A percentile compares a stretch with the other conserved stretches of the same genome.
These are phyloP conservation scores for Talaromyces nanjingensis DNA, from an alignment of 495 filamentous ascomycete genomes.

Conservation along the genomic window DNA sequence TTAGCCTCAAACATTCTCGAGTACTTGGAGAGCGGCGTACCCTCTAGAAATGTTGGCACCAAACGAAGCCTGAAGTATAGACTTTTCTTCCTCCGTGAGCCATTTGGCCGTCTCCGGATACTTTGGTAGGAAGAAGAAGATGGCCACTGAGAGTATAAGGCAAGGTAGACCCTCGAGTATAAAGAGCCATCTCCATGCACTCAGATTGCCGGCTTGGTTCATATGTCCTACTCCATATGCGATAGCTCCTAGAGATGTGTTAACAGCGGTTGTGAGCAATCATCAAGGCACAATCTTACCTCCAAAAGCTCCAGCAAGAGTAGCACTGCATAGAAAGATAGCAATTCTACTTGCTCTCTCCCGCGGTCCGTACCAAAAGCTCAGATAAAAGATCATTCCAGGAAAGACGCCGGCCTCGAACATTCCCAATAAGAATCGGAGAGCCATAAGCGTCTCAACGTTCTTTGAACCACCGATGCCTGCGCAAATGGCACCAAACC, in stretches of 20 bases:
- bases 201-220: slow-evolving; percentile 39
- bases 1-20: not conserved
- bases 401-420: slow-evolving; percentile 43
- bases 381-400: slow-evolving; percentile 47
- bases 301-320: slow-evolving; percentile 54
- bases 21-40: slow-evolving; percentile 33
- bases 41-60: slow-evolving; percentile 35
- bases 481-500: slow-evolving; percentile 50
- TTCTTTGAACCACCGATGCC: slow-evolving; percentile 39
- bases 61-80: slow-evolving; percentile 26
- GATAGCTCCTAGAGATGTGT: not conserved
- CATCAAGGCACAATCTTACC: slow-evolving; percentile 34
- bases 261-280: not conserved
- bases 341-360: slow-evolving; percentile 49
- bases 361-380: slow-evolving; percentile 49
- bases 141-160: slow-evolving; percentile 27
- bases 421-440: slow-evolving; percentile 47
- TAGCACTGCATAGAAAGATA: slow-evolving; percentile 48
- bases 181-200: slow-evolving; percentile 56
- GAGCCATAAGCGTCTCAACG: slow-evolving; percentile 35
- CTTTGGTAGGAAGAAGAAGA: slow-evolving; percentile 46
- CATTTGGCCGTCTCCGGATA: slow-evolving; percentile 43
- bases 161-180: slow-evolving; percentile 51
- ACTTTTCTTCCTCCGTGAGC: slow-evolving; percentile 34
- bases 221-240: slow-evolving; percentile 43